phyloP scores from a whole-genome alignment of 306 rosid genomes.

The Cicer cuneatum region DNA sequence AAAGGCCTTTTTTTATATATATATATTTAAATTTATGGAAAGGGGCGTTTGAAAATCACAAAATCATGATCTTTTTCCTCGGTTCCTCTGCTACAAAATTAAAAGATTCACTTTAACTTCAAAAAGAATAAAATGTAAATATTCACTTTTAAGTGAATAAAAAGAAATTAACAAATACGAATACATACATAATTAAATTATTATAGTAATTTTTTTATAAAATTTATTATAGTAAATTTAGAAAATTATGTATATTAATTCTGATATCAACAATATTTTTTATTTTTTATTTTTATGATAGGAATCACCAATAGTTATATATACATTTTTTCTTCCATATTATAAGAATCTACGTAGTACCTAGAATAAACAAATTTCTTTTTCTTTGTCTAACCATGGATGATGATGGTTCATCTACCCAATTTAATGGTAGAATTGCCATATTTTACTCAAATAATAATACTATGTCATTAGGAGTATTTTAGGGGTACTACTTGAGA shows the following conservation, averaged over 20 bases:
- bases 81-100: background rate
- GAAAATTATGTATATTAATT: background rate
- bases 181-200: background rate
- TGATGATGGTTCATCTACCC: slow-evolving; percentile 20
- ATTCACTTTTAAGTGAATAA: background rate
- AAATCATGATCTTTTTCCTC: slow-evolving; percentile 20
- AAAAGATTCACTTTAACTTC: no score
- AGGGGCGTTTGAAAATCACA: slow-evolving; percentile 29
- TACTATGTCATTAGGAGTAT: slow-evolving; percentile 29
- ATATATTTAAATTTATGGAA: background rate
- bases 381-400: slow-evolving; percentile 7
- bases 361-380: slow-evolving; percentile 12
- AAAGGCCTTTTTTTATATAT: background rate
- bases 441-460: background rate
- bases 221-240: background rate
- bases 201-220: no score
- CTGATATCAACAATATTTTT: background rate
- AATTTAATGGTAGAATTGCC: slow-evolving; percentile 17
- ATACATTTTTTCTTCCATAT: background rate
- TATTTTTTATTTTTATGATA: background rate
- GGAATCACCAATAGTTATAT: background rate
- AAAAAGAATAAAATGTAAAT: no score
- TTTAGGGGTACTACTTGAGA: background rate
- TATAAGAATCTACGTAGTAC: background rate
- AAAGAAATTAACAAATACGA: background rate